Percentiles rank a stretch among this genome's conserved stretches.
Evolutionary conservation across 2,329 filamentous ascomycete genomes (phyloP).

Genomic region (Colletotrichum godetiae): DNA sequence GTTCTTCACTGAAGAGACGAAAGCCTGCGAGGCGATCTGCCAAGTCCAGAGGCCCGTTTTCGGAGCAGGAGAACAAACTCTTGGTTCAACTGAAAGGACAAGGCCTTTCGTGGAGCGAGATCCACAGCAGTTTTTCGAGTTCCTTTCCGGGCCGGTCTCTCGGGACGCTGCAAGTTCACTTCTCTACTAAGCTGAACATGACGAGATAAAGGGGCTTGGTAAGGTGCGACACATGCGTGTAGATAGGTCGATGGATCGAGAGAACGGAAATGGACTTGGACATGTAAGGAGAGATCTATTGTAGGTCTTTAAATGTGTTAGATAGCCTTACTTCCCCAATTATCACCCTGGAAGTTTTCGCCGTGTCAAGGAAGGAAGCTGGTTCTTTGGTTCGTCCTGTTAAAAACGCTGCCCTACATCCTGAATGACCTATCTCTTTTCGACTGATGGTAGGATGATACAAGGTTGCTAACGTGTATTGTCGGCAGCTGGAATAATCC

Average conservation of each 20-base stretch:
- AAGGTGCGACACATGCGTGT: not conserved
- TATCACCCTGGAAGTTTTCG: not conserved
- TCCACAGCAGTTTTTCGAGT: not conserved
- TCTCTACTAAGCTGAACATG: conserved; percentile 4
- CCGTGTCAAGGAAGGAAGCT: not conserved
- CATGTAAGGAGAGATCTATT: not conserved
- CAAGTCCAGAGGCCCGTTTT: conserved; percentile 2
- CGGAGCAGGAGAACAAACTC: not conserved
- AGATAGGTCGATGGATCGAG: not conserved
- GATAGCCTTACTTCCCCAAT: not conserved
- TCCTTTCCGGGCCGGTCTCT: not conserved
- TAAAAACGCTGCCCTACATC: not conserved
- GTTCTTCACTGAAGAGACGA: not conserved
- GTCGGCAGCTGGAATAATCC: not conserved
- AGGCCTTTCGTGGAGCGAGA: not conserved
- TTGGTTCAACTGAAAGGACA: conserved; percentile 4
- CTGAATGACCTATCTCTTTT: not conserved
- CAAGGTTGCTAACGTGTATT: not conserved
- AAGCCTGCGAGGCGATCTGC: not conserved
- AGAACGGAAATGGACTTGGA: not conserved
- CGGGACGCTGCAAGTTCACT: not conserved
- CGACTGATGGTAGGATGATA: not conserved
- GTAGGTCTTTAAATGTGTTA: not conserved
- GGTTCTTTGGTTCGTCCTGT: not conserved
- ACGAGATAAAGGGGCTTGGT: not conserved